A percentile compares a stretch with the other conserved stretches of the same genome.
Conservation (phyloP, 441 rosid genomes). For the Gossypium schwendimanii region DNA sequence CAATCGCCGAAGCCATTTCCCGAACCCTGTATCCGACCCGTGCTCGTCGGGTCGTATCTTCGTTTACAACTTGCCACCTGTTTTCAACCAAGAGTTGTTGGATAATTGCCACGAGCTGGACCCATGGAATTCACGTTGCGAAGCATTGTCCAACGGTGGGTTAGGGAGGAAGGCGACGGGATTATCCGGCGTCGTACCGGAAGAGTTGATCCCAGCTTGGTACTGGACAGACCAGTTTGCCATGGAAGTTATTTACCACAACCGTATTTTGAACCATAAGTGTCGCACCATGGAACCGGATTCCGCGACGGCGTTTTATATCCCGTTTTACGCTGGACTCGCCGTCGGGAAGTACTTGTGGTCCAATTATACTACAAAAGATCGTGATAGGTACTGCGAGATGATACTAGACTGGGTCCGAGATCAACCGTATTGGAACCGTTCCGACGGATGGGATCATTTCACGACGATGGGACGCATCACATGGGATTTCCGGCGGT, state of each 20-base stretch:
- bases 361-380: slow-evolving; percentile 41
- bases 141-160: slow-evolving; percentile 56
- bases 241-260: slow-evolving; percentile 66
- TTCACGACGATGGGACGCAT: slow-evolving; percentile 85
- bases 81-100: slow-evolving; percentile 53
- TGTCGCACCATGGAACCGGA: slow-evolving; percentile 62
- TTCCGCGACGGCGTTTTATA: slow-evolving; percentile 69
- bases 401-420: slow-evolving; percentile 56
- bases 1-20: slow-evolving; percentile 22
- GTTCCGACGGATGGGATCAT: slow-evolving; percentile 85
- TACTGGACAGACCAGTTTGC: slow-evolving; percentile 88
- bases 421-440: slow-evolving; percentile 48
- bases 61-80: slow-evolving; percentile 67
- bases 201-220: slow-evolving; percentile 59
- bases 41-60: slow-evolving; percentile 55
- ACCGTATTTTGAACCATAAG: slow-evolving; percentile 59
- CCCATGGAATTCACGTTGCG: slow-evolving; percentile 87
- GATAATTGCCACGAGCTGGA: slow-evolving; percentile 61
- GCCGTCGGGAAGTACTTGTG: slow-evolving; percentile 82
- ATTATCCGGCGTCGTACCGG: slow-evolving; percentile 45
- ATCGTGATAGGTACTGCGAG: slow-evolving; percentile 68
- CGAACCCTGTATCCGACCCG: slow-evolving; percentile 26
- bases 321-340: slow-evolving; percentile 87
- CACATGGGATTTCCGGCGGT: slow-evolving; percentile 91
- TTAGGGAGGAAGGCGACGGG: slow-evolving; percentile 55